Evolutionary conservation across 306 rosid genomes (phyloP).

Genomic region (Bauhinia variegata): DNA sequence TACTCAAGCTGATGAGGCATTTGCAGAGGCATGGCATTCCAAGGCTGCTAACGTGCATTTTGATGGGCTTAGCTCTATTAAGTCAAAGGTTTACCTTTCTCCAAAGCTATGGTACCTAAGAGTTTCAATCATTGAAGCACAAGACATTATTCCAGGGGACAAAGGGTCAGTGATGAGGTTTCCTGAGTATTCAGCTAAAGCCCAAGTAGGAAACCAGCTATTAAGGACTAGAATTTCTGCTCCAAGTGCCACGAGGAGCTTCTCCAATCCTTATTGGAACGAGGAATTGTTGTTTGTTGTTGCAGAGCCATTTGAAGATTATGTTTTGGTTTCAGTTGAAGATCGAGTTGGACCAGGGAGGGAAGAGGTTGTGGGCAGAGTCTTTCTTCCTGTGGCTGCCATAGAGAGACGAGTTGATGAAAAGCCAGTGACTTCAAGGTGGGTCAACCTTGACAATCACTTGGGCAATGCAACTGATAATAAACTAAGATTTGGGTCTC

Average conservation of each 20-base stretch:
- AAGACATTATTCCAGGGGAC: constrained; percentile 55
- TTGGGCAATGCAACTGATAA: constrained; percentile 37
- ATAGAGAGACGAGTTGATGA: constrained; percentile 56
- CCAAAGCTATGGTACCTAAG: constrained; percentile 68
- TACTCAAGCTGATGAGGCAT: constrained; percentile 70
- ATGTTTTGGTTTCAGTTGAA: constrained; percentile 50
- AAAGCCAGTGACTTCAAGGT: constrained; percentile 56
- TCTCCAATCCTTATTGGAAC: constrained; percentile 62
- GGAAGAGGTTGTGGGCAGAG: constrained; percentile 54
- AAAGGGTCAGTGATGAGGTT: constrained; percentile 58
- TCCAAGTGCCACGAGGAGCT: constrained; percentile 48
- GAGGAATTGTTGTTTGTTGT: constrained; percentile 68
- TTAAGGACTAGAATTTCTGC: constrained; percentile 52
- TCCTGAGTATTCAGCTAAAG: constrained; percentile 56
- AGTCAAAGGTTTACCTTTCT: constrained; percentile 69
- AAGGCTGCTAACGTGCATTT: constrained; percentile 64
- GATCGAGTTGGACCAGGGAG: constrained; percentile 56
- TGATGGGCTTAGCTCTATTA: constrained; percentile 63
- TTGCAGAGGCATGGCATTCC: constrained; percentile 71
- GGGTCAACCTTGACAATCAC: constrained; percentile 59
- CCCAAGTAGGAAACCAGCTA: constrained; percentile 59
- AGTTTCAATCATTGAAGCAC: constrained; percentile 59
- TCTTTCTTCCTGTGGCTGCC: constrained; percentile 43
- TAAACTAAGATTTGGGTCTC: constrained; percentile 58
- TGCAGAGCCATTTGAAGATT: constrained; percentile 67